phyloP scores from a whole-genome alignment of 2,329 filamentous ascomycete genomes.

The Colletotrichum sp. region DNA sequence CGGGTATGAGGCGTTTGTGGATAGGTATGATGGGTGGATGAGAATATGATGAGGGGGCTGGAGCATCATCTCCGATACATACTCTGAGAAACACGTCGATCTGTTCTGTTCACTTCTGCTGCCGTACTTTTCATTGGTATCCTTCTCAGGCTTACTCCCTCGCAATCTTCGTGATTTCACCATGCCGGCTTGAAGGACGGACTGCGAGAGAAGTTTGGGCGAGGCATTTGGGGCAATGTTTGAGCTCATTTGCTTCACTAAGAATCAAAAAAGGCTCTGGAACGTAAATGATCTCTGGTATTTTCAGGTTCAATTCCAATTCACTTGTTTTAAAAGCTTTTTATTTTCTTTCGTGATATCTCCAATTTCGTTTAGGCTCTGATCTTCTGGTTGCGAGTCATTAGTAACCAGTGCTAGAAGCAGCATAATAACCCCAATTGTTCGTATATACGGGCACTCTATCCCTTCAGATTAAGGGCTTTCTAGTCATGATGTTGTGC shows the following conservation, averaged over 20 bases:
- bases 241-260: background rate
- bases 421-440: too few species aligned
- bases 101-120: fast-evolving
- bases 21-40: background rate
- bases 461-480: too few species aligned
- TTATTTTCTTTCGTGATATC: too few species aligned
- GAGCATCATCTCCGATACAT: background rate
- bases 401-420: too few species aligned
- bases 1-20: background rate
- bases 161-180: background rate
- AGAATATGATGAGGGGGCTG: background rate
- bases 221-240: fast-evolving
- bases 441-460: too few species aligned
- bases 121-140: background rate
- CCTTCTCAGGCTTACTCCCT: background rate
- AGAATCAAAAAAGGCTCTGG: too few species aligned
- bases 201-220: background rate
- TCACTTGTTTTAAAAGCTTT: too few species aligned
- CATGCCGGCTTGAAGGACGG: background rate
- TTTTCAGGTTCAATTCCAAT: too few species aligned
- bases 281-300: too few species aligned
- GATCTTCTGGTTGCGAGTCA: too few species aligned
- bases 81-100: background rate
- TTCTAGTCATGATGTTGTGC: too few species aligned
- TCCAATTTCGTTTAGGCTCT: too few species aligned